Base-by-base conservation (phyloP, 2,329 filamentous ascomycete species). In the Cladosporium sp. region DNA sequence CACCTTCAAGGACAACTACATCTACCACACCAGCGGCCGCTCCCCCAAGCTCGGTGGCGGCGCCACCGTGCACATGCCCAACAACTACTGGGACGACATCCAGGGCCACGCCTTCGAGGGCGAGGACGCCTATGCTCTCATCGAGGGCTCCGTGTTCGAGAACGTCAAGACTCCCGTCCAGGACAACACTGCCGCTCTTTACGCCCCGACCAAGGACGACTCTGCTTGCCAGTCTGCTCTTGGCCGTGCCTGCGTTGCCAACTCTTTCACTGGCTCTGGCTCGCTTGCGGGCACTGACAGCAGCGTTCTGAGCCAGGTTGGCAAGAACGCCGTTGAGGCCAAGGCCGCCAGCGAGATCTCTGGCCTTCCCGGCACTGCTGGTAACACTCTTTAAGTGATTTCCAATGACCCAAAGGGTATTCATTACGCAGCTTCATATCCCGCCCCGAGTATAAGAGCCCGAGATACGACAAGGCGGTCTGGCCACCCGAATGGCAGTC, bases 1-100 rank as follows among this genome's bases (percentile, higher is more conserved):
- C 72, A 88, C 86, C 69, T 72, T 88, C 73, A 84, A 86, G 79
- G 80, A 80, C 70, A 88, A 88, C 80, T 87, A 87, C 78, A 79
- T 88, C 72, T 83, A 87, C 80, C 80, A 86, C 76, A 83, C 82
- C 62, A 26, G 49, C 73, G 88, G 87, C 82, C 88, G 88, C 81
- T 86, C 84, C 81, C 87, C 81, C 78, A 80, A 85, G 73, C 78
- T 87, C n/a, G 78, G 76, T 63, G 80, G 79, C 21, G 84, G 84
- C 73, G 85, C 84, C 66, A 81, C 85, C 55, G 77, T 87, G 62
- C 85, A 87, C 75, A 83, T 82, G 53, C 83, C 85, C 74, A 87
- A 86, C 83, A 87, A 87, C 80, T 85, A 83, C 81, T 86, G 80
- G 77, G 80, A 84, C 73, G 79, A 82, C 72, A 83, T 82, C 75